Percentiles rank a stretch among this genome's conserved stretches.
Evolutionary conservation across 2,329 filamentous ascomycete genomes (phyloP).

Genomic region (Scedosporium apiospermum): DNA sequence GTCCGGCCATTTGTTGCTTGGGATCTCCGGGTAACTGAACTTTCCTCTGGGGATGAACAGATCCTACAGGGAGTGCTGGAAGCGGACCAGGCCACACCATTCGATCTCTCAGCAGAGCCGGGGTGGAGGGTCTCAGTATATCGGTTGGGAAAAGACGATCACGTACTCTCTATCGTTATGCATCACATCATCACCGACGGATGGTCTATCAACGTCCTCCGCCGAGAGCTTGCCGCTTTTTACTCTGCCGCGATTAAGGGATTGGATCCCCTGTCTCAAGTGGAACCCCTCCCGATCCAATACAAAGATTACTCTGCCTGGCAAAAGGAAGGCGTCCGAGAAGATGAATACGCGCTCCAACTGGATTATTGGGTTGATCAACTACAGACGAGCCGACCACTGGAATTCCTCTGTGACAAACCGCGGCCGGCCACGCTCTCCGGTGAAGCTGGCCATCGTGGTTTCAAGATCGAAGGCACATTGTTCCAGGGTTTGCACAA

Average conservation of each 20-base stretch:
- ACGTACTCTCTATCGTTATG: slow-evolving; percentile 17
- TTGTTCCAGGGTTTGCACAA: slow-evolving; percentile 6
- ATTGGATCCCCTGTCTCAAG: slow-evolving; percentile 9
- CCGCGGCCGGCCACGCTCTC: neutral
- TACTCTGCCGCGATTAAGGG: slow-evolving; percentile 11
- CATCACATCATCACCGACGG: slow-evolving; percentile 20
- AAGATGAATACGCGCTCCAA: slow-evolving; percentile 10
- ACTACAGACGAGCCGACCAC: slow-evolving; percentile 10
- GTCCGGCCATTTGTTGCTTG: slow-evolving; percentile 3
- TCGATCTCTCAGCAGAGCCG: slow-evolving; percentile 13
- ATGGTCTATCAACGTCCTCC: slow-evolving; percentile 18
- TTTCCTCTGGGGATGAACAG: neutral
- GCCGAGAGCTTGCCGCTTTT: slow-evolving; percentile 12
- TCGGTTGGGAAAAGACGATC: slow-evolving; percentile 8
- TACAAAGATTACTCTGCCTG: slow-evolving; percentile 16
- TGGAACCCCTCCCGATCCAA: slow-evolving; percentile 14
- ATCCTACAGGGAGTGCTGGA: neutral
- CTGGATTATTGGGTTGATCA: slow-evolving; percentile 15
- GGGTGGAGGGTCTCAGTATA: slow-evolving; percentile 14
- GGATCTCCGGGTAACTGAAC: neutral
- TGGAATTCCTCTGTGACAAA: slow-evolving; percentile 11
- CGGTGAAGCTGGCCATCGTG: neutral
- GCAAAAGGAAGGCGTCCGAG: slow-evolving; percentile 13
- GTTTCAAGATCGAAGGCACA: neutral
- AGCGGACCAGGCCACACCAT: slow-evolving; percentile 13